These are phyloP conservation scores for Cytospora chrysosperma DNA, from an alignment of 2,329 filamentous ascomycete genomes.

Conservation along the genomic window DNA sequence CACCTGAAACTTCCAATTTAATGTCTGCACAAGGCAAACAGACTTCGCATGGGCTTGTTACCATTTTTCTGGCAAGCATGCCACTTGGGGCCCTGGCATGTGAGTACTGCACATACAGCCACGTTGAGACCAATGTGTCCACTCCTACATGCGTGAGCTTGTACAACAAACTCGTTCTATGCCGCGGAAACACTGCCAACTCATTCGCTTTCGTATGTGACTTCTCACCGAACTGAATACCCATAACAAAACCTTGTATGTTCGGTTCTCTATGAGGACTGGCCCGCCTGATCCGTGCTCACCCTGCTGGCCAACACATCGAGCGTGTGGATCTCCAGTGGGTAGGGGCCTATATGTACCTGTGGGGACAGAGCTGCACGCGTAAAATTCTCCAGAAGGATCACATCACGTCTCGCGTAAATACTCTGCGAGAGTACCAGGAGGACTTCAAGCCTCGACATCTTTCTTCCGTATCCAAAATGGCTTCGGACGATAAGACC, in stretches of 20 bases:
- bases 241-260: neutral
- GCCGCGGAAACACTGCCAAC: neutral
- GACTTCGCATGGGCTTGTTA: neutral
- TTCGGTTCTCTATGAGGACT: neutral
- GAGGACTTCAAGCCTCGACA: neutral
- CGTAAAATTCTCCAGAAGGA: conserved; percentile 12
- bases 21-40: neutral
- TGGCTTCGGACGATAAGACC: conserved; percentile 1
- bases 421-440: neutral
- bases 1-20: neutral
- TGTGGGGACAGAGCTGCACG: conserved; percentile 9
- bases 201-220: neutral
- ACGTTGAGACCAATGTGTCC: neutral
- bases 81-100: neutral
- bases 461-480: neutral
- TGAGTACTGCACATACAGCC: neutral
- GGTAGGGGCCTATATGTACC: neutral
- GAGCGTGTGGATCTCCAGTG: conserved; percentile 3
- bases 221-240: neutral
- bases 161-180: neutral
- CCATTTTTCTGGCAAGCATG: neutral
- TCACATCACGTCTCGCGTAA: conserved; percentile 1
- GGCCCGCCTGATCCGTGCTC: conserved; percentile 16
- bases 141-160: neutral
- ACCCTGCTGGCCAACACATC: conserved; percentile 16